Percentiles rank a stretch among this genome's conserved stretches.
Evolutionary conservation across 805 yeast species (phyloP).

Genomic region (Sungouiozyma intestinalis): DNA sequence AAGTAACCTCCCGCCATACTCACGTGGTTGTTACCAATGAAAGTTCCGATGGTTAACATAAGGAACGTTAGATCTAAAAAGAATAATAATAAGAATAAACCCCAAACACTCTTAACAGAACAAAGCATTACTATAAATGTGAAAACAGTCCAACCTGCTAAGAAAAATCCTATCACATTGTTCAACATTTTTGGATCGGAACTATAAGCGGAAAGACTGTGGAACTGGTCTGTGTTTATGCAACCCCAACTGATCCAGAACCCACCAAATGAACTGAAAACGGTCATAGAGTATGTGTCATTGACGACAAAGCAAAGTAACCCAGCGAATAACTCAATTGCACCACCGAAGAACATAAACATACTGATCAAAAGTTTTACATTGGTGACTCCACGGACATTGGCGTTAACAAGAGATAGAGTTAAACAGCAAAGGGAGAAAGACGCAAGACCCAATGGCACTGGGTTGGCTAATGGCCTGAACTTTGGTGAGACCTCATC

Average conservation of each 20-base stretch:
- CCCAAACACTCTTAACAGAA: conserved; percentile 50
- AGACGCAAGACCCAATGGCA: conserved; percentile 63
- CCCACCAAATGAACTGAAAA: conserved; percentile 45
- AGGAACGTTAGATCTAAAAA: conserved; percentile 46
- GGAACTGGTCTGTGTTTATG: conserved; percentile 47
- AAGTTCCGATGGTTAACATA: conserved; percentile 39
- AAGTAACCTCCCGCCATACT: conserved; percentile 52
- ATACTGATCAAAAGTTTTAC: conserved; percentile 54
- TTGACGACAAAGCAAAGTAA: conserved; percentile 68
- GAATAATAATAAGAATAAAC: conserved; percentile 45
- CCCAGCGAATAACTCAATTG: conserved; percentile 62
- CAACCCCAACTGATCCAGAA: conserved; percentile 74
- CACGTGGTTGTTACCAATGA: conserved; percentile 36
- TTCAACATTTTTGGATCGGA: conserved; percentile 34
- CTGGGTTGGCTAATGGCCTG: conserved; percentile 60
- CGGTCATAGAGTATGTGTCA: conserved; percentile 64
- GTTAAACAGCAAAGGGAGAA: conserved; percentile 52
- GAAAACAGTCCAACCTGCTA: conserved; percentile 56
- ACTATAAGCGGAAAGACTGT: conserved; percentile 39
- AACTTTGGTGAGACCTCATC: conserved; percentile 5
- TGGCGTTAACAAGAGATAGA: conserved; percentile 49
- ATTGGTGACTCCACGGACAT: conserved; percentile 56
- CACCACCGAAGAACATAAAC: conserved; percentile 65
- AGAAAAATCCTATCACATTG: conserved; percentile 48
- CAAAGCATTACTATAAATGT: conserved; percentile 47